Conservation (phyloP, 352 stramenopile species). For the Discostella stelligera region DNA sequence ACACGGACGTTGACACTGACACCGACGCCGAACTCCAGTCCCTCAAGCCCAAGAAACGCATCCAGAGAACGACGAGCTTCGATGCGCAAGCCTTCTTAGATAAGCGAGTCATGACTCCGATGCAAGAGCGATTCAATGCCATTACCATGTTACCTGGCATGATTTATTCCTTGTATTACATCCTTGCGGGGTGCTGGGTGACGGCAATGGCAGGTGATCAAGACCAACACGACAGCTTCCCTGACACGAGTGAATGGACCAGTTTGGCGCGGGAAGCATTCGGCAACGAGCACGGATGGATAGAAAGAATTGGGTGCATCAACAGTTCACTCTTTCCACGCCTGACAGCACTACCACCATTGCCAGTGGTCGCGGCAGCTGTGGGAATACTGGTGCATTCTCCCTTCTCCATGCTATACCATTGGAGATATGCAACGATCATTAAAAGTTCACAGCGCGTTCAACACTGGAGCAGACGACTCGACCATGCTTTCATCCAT, state of each 20-base stretch:
- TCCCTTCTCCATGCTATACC: slow-evolving; percentile 74
- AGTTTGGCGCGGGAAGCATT: slow-evolving; percentile 23
- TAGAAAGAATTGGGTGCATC: slow-evolving; percentile 40
- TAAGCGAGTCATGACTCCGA: slow-evolving; percentile 62
- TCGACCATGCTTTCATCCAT: slow-evolving; percentile 78
- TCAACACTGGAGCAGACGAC: slow-evolving; percentile 69
- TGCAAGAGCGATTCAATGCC: slow-evolving; percentile 71
- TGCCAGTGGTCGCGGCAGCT: slow-evolving; percentile 42
- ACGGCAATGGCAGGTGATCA: too few species aligned
- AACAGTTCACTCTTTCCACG: slow-evolving; percentile 45
- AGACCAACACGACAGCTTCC: background rate
- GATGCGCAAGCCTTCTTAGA: slow-evolving; percentile 58
- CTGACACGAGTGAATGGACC: slow-evolving; percentile 14
- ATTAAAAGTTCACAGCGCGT: slow-evolving; percentile 46
- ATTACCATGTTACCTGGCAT: slow-evolving; percentile 63
- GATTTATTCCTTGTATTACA: slow-evolving; percentile 60
- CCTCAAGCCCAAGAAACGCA: too few species aligned
- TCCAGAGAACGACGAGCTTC: slow-evolving; percentile 7
- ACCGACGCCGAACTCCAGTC: too few species aligned
- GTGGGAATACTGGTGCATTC: slow-evolving; percentile 59
- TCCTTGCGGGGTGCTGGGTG: slow-evolving; percentile 61
- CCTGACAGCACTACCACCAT: slow-evolving; percentile 58
- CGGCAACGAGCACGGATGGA: slow-evolving; percentile 16
- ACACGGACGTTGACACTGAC: too few species aligned
- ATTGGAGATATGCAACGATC: slow-evolving; percentile 63